These are phyloP conservation scores for Oxytropis ochrocephala DNA, from an alignment of 306 rosid species.

Conservation along the genomic window DNA sequence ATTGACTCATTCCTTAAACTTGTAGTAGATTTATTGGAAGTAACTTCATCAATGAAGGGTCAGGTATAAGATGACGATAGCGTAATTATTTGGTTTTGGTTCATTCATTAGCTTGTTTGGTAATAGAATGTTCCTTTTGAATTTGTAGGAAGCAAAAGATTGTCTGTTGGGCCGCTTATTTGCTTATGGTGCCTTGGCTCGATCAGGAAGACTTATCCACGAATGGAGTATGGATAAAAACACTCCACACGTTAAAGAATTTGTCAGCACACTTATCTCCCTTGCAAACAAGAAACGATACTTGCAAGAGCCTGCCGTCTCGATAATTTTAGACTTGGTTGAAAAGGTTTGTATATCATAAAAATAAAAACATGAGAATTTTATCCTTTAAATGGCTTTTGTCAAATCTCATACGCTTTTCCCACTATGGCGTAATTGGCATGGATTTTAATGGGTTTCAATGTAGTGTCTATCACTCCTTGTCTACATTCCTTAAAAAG, in stretches of 20 bases:
- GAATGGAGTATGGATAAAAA: conserved; percentile 51
- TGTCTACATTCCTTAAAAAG: not conserved
- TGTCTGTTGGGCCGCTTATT: conserved; percentile 84
- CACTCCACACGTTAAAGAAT: conserved; percentile 55
- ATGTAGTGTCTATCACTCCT: not conserved
- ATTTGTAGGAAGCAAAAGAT: conserved; percentile 81
- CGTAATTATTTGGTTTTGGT: not conserved
- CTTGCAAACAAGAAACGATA: conserved; percentile 79
- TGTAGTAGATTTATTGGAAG: conserved; percentile 65
- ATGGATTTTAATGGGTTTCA: not conserved
- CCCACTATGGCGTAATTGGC: not conserved
- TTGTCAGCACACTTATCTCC: conserved; percentile 45
- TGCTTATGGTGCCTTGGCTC: conserved; percentile 85
- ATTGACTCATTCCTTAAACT: conserved; percentile 80
- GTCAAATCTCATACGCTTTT: not conserved
- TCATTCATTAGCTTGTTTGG: conserved; percentile 3
- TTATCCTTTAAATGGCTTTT: not conserved
- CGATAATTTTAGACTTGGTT: conserved; percentile 59
- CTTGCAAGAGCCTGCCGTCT: conserved; percentile 91
- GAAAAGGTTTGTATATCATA: conserved; percentile 51
- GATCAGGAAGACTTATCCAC: conserved; percentile 63
- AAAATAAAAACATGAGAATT: not conserved
- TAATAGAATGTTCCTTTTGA: conserved; percentile 15
- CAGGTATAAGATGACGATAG: conserved; percentile 50
- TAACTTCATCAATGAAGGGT: conserved; percentile 92